Evolutionary conservation across 306 rosid species (phyloP).

Genomic region (Echinosophora koreensis): DNA sequence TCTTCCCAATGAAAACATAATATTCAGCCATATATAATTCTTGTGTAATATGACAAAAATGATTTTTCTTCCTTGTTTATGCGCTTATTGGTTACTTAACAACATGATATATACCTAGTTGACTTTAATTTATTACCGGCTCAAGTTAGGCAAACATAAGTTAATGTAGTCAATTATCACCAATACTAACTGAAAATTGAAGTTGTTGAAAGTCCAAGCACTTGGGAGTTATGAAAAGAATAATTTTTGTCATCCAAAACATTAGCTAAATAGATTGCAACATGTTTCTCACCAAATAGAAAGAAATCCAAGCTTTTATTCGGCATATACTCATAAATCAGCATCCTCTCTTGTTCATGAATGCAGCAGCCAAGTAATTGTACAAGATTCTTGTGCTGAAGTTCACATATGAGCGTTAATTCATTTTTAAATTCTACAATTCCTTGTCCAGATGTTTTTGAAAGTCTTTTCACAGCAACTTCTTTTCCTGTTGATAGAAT

Average conservation of each 20-base stretch:
- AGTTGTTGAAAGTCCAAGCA: too few relatives aligned
- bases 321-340: conserved; percentile 27
- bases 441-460: conserved; percentile 35
- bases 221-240: too few relatives aligned
- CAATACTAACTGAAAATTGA: too few relatives aligned
- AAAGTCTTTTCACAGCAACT: conserved; percentile 42
- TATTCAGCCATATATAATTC: not conserved
- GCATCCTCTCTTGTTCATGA: not conserved
- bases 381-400: conserved; percentile 47
- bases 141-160: not conserved
- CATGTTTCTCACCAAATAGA: conserved; percentile 27
- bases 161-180: too few relatives aligned
- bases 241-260: not conserved
- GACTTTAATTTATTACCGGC: too few relatives aligned
- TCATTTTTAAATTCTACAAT: conserved; percentile 39
- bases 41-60: not conserved
- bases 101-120: too few relatives aligned
- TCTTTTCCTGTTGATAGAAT: not conserved
- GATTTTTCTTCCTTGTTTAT: not conserved
- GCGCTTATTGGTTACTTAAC: not conserved
- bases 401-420: conserved; percentile 13
- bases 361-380: conserved; percentile 33
- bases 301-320: conserved; percentile 30
- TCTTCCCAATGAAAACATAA: conserved; percentile 3
- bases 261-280: not conserved